Evolutionary conservation across 140 eudicot species (phyloP).

Genomic region (Ambrosia hybrid): DNA sequence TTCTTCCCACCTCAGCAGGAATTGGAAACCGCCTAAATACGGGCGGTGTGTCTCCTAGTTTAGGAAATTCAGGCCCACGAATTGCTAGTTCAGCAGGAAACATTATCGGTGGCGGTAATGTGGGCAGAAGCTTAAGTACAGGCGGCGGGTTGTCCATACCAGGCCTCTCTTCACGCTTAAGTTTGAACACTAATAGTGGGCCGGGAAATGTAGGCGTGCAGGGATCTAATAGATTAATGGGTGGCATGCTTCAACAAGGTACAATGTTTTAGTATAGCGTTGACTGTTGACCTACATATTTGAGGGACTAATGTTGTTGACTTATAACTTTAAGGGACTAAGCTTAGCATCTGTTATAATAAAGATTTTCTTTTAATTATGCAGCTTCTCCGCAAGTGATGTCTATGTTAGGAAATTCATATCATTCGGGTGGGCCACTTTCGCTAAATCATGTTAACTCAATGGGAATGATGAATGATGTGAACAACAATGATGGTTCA

Average conservation of each 20-base stretch:
- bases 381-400: slow-evolving; percentile 96
- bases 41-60: slow-evolving; percentile 66
- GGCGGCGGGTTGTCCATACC: slow-evolving; percentile 90
- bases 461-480: slow-evolving; percentile 80
- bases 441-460: slow-evolving; percentile 73
- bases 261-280: not conserved
- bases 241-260: slow-evolving; percentile 98
- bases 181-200: slow-evolving; percentile 58
- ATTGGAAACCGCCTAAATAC: slow-evolving; percentile 62
- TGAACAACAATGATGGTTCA: slow-evolving; percentile 70
- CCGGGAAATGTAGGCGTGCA: slow-evolving; percentile 78
- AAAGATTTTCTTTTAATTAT: slow-evolving; percentile 6
- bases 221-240: slow-evolving; percentile 85
- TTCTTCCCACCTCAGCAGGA: slow-evolving; percentile 79
- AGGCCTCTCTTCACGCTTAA: slow-evolving; percentile 78
- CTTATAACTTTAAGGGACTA: not conserved
- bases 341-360: not conserved
- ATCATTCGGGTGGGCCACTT: slow-evolving; percentile 80
- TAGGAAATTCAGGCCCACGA: slow-evolving; percentile 78
- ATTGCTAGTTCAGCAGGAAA: slow-evolving; percentile 70
- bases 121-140: slow-evolving; percentile 73
- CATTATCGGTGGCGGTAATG: slow-evolving; percentile 70
- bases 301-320: not conserved
- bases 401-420: slow-evolving; percentile 89
- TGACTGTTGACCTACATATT: not conserved